Evolutionary conservation across 2,329 filamentous ascomycete species (phyloP), one percentile per base, ranked within the genome.

Genomic region (Trichoderma endophyticum): DNA sequence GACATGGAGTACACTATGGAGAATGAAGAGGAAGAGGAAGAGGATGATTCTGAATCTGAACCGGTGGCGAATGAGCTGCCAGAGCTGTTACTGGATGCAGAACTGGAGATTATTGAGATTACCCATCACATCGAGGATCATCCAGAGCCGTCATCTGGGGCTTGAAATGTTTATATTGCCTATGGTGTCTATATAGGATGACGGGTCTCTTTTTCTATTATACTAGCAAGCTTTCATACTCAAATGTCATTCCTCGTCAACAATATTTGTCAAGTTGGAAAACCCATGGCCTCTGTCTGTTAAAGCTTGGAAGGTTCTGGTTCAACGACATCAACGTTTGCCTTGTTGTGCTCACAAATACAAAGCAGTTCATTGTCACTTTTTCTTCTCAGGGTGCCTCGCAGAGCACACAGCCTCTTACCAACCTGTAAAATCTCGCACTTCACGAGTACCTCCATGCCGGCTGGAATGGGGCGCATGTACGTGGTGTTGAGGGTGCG

Each of bases 401-500:
- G 84, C 6, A 92, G 71, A 14, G 86, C 83, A 64, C 84, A 84
- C 74, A 92, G 73, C 70, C 83, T 84, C 78, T 83, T 85, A 2
- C 91, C 90, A 21, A 86, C 80, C 73, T 89, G 86, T 6, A 91
- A 80, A 18, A 91, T 79, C 76, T 90, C 87, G 74, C 86, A 86
- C 74, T 88, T 84, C 57, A 92, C 77, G 24, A 87, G 75, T 9
- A 89, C 81, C 74, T 84, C 82, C 1, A 80, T 81, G 11, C 87
- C 89, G 14, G 79, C 77, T 1, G 87, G 86, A 3, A 87, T 84
- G 1, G 91, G 91, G 1, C 90, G 85, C 73, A 93, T 80, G 79
- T 92, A 94, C 0, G 89, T 92, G 56, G 91, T 85, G 76, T 86
- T 89, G 69, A 94, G 83, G 30, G 88, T 90, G 72, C 91, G 86